Conservation (phyloP, 2,329 filamentous ascomycete genomes). For the Botryosphaeria dothidea region DNA sequence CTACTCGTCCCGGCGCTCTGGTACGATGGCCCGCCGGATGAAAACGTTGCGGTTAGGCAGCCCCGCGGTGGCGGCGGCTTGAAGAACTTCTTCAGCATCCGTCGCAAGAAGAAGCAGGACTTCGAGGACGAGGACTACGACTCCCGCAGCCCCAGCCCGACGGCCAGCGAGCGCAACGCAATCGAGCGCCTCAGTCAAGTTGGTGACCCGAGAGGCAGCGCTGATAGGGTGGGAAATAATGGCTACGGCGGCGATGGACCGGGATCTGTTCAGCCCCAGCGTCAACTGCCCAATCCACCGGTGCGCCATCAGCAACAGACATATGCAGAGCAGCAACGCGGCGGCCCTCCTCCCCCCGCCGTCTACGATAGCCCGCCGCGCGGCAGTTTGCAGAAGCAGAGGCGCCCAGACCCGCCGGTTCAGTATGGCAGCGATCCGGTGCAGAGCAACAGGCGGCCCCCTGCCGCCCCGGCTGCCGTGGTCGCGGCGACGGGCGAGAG, state of each 20-base stretch:
- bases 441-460: neutral
- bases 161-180: neutral
- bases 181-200: neutral
- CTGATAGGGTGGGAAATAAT: neutral
- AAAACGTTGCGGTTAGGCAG: conserved; percentile 24
- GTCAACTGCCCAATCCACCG: neutral
- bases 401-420: conserved; percentile 17
- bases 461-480: conserved; percentile 19
- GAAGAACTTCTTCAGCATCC: conserved; percentile 4
- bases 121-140: conserved; percentile 6
- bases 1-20: conserved; percentile 77
- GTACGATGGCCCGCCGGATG: conserved; percentile 39
- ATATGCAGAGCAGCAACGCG: neutral
- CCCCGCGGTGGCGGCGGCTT: neutral
- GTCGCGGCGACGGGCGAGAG: conserved; percentile 23
- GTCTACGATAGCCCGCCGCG: conserved; percentile 3
- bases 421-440: neutral
- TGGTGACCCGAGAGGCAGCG: neutral
- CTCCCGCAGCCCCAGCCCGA: conserved; percentile 1
- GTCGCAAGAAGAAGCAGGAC: conserved; percentile 1
- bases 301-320: neutral
- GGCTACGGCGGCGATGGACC: neutral
- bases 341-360: neutral
- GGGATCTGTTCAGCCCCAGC: neutral
- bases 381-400: neutral